phyloP scores from a whole-genome alignment of 2,329 filamentous ascomycete genomes.

The Penicillium sp. region DNA sequence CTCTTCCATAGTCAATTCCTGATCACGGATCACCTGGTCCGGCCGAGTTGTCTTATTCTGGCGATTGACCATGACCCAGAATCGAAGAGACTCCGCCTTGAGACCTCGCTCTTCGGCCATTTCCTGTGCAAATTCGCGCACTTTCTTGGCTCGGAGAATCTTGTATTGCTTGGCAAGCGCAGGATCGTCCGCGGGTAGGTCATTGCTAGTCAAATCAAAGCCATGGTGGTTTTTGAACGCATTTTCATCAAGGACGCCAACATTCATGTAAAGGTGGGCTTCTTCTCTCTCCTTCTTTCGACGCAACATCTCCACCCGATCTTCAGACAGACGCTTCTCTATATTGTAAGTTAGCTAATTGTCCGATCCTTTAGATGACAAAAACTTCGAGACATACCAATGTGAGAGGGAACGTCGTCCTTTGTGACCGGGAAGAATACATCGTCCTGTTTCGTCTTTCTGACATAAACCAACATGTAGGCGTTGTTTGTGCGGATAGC shows the following conservation, averaged over 20 bases:
- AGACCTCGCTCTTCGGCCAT: constrained; percentile 69
- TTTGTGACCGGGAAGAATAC: constrained; percentile 75
- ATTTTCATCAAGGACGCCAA: constrained; percentile 76
- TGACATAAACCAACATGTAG: constrained; percentile 98
- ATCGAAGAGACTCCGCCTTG: constrained; percentile 68
- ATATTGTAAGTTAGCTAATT: constrained; percentile 21
- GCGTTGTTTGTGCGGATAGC: constrained; percentile 73
- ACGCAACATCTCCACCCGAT: constrained; percentile 72
- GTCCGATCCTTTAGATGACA: neutral
- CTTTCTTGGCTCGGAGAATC: constrained; percentile 69
- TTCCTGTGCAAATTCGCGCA: constrained; percentile 69
- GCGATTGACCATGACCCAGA: constrained; percentile 98
- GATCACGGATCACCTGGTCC: constrained; percentile 79
- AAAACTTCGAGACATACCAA: constrained; percentile 44
- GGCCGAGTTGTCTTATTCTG: constrained; percentile 96
- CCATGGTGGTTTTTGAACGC: constrained; percentile 79
- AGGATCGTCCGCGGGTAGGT: constrained; percentile 60
- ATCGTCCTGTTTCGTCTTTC: constrained; percentile 78
- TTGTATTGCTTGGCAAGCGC: constrained; percentile 72
- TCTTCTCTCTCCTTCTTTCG: constrained; percentile 87
- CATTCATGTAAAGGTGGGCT: constrained; percentile 85
- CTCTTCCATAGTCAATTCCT: constrained; percentile 75
- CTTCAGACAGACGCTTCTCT: constrained; percentile 77
- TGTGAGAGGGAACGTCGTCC: constrained; percentile 76
- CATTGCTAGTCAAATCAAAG: constrained; percentile 75